phyloP scores from a whole-genome alignment of 495 filamentous ascomycete genomes.

The Echria macrotheca region DNA sequence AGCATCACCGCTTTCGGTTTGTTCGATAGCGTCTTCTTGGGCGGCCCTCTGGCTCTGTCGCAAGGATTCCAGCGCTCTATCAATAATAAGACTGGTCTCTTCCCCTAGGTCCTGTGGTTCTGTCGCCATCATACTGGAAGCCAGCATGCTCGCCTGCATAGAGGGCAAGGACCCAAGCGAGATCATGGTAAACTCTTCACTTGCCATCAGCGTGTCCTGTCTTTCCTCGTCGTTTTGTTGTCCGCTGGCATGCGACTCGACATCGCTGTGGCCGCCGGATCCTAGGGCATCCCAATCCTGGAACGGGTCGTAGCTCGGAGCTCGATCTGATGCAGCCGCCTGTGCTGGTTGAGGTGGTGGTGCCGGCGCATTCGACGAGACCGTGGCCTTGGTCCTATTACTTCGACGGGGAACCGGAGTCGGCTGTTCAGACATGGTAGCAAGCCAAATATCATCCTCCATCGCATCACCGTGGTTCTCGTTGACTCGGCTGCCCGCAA shows the following conservation, averaged over 20 bases:
- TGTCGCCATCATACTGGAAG: constrained; percentile 16
- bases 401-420: constrained; percentile 19
- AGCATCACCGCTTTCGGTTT: not conserved
- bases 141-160: constrained; percentile 18
- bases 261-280: constrained; percentile 26
- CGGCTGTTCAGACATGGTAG: constrained; percentile 19
- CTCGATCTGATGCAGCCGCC: too few relatives aligned
- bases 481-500: constrained; percentile 1
- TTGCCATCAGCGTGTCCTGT: constrained; percentile 39
- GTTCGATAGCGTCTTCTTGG: not conserved
- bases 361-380: not conserved
- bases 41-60: constrained; percentile 28
- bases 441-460: constrained; percentile 35
- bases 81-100: constrained; percentile 40
- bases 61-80: constrained; percentile 37
- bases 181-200: constrained; percentile 49
- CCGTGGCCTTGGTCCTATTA: not conserved
- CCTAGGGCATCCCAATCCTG: constrained; percentile 19
- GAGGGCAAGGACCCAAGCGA: constrained; percentile 40
- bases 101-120: constrained; percentile 38
- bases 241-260: constrained; percentile 14
- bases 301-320: constrained; percentile 10
- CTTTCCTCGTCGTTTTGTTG: constrained; percentile 1
- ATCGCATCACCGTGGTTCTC: constrained; percentile 1
- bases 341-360: too few relatives aligned